phyloP scores from a whole-genome alignment of 2,329 filamentous ascomycete species.

The Lasiodiplodia sp. region DNA sequence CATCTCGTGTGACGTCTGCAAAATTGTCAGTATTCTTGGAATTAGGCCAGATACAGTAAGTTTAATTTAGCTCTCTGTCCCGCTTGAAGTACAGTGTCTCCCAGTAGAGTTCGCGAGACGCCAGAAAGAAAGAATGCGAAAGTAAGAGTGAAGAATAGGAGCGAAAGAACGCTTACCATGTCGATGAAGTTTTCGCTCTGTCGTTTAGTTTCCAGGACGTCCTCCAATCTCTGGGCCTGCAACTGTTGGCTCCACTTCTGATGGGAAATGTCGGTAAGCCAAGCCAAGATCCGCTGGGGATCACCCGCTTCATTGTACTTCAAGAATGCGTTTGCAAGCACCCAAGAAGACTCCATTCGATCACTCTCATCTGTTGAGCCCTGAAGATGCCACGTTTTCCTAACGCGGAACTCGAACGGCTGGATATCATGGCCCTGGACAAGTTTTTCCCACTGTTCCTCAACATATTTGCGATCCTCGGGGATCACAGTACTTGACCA shows the following conservation, averaged over 20 bases:
- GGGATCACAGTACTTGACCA: slow-evolving; percentile 19
- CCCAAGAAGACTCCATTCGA: slow-evolving; percentile 34
- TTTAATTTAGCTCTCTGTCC: too few species aligned
- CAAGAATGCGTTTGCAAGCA: slow-evolving; percentile 42
- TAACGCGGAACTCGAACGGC: slow-evolving; percentile 27
- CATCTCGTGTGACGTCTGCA: slow-evolving; percentile 28
- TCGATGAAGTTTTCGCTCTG: slow-evolving; percentile 49
- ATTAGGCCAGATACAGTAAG: neutral
- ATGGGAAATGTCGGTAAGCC: slow-evolving; percentile 45
- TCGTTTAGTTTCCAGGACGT: slow-evolving; percentile 46
- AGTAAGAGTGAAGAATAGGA: too few species aligned
- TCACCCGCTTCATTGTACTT: slow-evolving; percentile 41
- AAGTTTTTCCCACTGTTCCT: slow-evolving; percentile 24
- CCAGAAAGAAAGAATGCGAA: too few species aligned
- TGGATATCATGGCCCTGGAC: neutral
- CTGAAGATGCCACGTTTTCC: neutral
- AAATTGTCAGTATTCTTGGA: neutral
- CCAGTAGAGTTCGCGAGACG: too few species aligned
- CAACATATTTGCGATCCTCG: slow-evolving; percentile 22
- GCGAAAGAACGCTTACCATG: slow-evolving; percentile 34
- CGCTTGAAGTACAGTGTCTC: neutral
- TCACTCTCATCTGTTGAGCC: neutral
- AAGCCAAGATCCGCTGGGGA: slow-evolving; percentile 40
- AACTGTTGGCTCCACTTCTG: slow-evolving; percentile 43
- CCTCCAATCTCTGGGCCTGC: slow-evolving; percentile 41